phyloP scores from a whole-genome alignment of 2,329 filamentous ascomycete genomes.

The Sclerotinia spermophila region DNA sequence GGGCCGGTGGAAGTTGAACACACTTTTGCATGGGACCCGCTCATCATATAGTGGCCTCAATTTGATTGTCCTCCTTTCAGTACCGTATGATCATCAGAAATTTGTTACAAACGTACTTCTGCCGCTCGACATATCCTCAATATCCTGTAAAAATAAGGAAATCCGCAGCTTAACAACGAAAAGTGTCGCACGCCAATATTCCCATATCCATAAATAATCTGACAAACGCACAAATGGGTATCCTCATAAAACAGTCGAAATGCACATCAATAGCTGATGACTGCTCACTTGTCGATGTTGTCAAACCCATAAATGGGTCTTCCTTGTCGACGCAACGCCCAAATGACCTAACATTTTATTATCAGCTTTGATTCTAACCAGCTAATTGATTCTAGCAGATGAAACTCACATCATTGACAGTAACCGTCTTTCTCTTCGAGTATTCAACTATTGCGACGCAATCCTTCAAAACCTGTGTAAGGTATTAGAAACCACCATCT shows the following conservation, averaged over 20 bases:
- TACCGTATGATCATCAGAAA: background rate
- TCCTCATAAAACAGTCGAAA: background rate
- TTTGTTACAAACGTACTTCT: background rate
- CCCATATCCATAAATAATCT: background rate
- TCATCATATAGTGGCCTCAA: background rate
- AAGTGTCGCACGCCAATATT: background rate
- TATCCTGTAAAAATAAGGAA: background rate
- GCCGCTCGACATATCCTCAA: background rate
- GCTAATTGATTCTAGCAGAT: background rate
- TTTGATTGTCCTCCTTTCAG: background rate
- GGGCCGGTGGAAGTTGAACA: background rate
- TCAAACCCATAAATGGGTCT: constrained; percentile 58
- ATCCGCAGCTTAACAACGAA: background rate
- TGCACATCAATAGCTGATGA: background rate
- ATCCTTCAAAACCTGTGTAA: constrained; percentile 7
- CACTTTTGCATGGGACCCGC: background rate
- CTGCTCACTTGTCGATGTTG: constrained; percentile 27
- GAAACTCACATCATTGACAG: constrained; percentile 53
- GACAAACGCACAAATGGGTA: background rate
- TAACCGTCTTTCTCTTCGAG: constrained; percentile 57
- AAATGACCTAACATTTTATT: constrained; percentile 48
- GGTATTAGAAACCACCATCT: background rate
- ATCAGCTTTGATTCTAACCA: background rate
- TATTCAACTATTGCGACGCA: constrained; percentile 46
- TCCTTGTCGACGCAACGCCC: constrained; percentile 47